Evolutionary conservation across 768 basidiomycete species (phyloP), one percentile per base, ranked within the genome.

Genomic region (Mycena alexandri): DNA sequence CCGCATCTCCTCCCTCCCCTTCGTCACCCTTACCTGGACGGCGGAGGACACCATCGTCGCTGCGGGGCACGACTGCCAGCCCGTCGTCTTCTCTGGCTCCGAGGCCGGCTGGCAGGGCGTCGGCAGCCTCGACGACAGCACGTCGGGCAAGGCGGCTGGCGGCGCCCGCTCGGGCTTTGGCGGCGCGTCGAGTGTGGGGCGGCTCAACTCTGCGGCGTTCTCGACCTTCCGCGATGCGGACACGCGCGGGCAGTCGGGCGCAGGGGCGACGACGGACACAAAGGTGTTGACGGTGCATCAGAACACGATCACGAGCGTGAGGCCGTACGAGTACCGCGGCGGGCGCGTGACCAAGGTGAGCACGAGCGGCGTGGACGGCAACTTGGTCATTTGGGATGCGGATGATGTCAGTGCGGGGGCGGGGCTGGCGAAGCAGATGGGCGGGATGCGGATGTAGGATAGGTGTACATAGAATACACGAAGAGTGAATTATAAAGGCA

Each of bases 41-140:
- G 85, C 89, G 24, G 96, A 98, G 77, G 86, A 90, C 64, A 80
- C 89, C 11, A 78, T 99, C 69, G 85, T 99, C 47, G 96, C 95
- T 0, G 98, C 96, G 0, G 98, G 98, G 0, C 97, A 99, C 79
- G 98, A 99, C 77, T 99, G 98, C 81, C 96, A 96, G 76, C 98
- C 98, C 1, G 81, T 95, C 24, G 87, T 98, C 33, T 96, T 95
- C 79, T 83, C 87, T 2, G 96, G 95, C 11, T 85, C 85, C 44
- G 84, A 86, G 54, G 81, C 77, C 29, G 95, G 95, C 1, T 99
- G 98, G 98, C 83, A 88, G 51, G 81, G 87, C 48, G 81, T 87
- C 42, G 92, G 93, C 14, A 94, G 92, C 63, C 86, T 99, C 71
- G 98, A 99, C 75, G 94, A 97, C 72, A 83, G 89, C n/a, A 85